Evolutionary conservation across 352 stramenopile genomes (phyloP).

Genomic region (Thalassiosira livingstoniorum): DNA sequence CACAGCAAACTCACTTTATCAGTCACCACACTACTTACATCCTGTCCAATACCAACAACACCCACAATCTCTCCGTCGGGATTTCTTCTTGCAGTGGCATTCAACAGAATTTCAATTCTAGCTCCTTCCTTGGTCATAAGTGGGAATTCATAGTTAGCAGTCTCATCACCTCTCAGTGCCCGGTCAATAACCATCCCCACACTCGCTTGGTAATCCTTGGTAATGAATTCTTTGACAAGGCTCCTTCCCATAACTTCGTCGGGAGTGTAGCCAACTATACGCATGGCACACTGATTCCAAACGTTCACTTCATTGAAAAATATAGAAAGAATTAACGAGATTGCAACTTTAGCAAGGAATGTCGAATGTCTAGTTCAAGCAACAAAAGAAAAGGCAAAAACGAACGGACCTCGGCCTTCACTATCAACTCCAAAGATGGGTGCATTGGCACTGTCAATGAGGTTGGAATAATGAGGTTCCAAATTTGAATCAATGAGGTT

Average conservation of each 20-base stretch:
- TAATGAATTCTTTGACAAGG: slow-evolving; percentile 89
- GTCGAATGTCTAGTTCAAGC: slow-evolving; percentile 4
- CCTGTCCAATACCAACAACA: slow-evolving; percentile 91
- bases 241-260: slow-evolving; percentile 90
- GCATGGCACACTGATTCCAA: slow-evolving; percentile 88
- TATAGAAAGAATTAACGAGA: slow-evolving; percentile 6
- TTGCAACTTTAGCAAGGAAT: not conserved
- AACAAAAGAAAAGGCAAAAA: no score
- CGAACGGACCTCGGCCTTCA: no score
- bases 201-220: slow-evolving; percentile 64
- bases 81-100: slow-evolving; percentile 83
- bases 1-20: no score
- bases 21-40: slow-evolving; percentile 62
- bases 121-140: slow-evolving; percentile 39
- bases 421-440: slow-evolving; percentile 86
- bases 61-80: slow-evolving; percentile 90
- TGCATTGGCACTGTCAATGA: slow-evolving; percentile 15
- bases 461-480: not conserved
- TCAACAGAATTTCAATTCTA: slow-evolving; percentile 47
- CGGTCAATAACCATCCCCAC: slow-evolving; percentile 78
- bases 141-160: slow-evolving; percentile 85
- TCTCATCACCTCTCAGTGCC: slow-evolving; percentile 57
- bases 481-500: not conserved
- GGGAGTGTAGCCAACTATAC: slow-evolving; percentile 89
- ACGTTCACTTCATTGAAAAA: slow-evolving; percentile 85